A percentile compares a stretch with the other conserved stretches of the same genome.
phyloP scores from a whole-genome alignment of 768 basidiomycete species.

The Trametopsis cervina region DNA sequence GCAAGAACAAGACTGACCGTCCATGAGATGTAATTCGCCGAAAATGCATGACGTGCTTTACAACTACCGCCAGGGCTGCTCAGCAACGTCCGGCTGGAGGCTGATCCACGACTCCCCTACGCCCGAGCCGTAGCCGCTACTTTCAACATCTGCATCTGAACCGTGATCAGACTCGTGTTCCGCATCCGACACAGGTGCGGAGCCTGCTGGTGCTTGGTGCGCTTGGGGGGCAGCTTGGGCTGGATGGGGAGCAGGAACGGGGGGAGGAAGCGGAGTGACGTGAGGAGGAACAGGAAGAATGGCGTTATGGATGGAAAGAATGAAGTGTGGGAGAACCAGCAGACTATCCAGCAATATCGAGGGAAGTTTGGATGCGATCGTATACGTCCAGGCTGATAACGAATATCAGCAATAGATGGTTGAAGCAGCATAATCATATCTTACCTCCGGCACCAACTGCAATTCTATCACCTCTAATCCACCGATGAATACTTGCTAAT shows the following conservation, averaged over 20 bases:
- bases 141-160: conserved; percentile 67
- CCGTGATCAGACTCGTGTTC: conserved; percentile 35
- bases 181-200: too few relatives aligned
- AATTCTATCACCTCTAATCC: conserved; percentile 61
- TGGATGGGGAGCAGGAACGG: conserved; percentile 17
- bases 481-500: conserved; percentile 43
- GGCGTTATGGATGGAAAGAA: conserved; percentile 56
- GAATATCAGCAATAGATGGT: too few relatives aligned
- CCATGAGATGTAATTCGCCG: too few relatives aligned
- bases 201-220: background rate
- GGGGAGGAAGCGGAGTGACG: conserved; percentile 20
- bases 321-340: conserved; percentile 57
- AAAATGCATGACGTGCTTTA: too few relatives aligned
- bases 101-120: conserved; percentile 70
- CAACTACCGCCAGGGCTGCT: background rate
- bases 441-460: conserved; percentile 76
- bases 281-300: conserved; percentile 48
- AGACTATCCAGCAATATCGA: conserved; percentile 54
- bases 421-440: conserved; percentile 18
- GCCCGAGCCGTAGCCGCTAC: conserved; percentile 40
- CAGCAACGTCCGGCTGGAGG: conserved; percentile 27
- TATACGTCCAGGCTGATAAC: conserved; percentile 56
- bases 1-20: too few relatives aligned
- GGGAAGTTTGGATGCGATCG: conserved; percentile 65
- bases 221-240: conserved; percentile 17